Evolutionary conservation across 148 eudicot genomes (phyloP).

Genomic region (Rhododendron williamsianum): DNA sequence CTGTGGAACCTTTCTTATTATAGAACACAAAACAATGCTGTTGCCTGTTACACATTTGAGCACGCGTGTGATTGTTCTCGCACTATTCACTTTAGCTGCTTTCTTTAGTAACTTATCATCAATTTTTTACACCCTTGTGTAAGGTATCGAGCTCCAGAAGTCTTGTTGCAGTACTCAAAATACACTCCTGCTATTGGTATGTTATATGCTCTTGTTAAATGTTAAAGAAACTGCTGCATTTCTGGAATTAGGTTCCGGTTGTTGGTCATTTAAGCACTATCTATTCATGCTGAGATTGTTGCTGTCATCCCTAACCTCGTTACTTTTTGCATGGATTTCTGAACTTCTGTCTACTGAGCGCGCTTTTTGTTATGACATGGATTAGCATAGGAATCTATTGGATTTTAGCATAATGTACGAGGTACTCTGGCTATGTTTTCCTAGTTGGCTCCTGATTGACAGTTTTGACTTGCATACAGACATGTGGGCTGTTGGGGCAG

Average conservation of each 20-base stretch:
- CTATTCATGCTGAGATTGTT: neutral
- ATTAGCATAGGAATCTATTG: neutral
- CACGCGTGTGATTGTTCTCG: neutral
- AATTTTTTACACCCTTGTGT: constrained; percentile 12
- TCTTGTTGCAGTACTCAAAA: constrained; percentile 63
- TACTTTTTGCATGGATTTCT: neutral
- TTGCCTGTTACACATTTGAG: neutral
- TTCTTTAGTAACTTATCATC: neutral
- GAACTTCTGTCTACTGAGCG: neutral
- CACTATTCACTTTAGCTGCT: neutral
- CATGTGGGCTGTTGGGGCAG: constrained; percentile 99
- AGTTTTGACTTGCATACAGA: constrained; percentile 37
- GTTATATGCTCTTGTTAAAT: constrained; percentile 9
- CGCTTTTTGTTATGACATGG: neutral
- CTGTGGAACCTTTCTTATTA: neutral
- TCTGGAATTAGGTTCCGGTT: neutral
- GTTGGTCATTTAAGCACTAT: neutral
- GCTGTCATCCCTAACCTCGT: neutral
- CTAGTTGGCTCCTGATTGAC: constrained; percentile 10
- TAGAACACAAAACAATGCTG: neutral
- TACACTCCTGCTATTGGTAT: constrained; percentile 92
- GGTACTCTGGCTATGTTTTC: neutral
- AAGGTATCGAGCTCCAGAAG: constrained; percentile 99
- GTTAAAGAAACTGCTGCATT: neutral
- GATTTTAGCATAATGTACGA: neutral